Base-by-base conservation (phyloP, 2,329 filamentous ascomycete genomes). In the Xylariaceae sp. region DNA sequence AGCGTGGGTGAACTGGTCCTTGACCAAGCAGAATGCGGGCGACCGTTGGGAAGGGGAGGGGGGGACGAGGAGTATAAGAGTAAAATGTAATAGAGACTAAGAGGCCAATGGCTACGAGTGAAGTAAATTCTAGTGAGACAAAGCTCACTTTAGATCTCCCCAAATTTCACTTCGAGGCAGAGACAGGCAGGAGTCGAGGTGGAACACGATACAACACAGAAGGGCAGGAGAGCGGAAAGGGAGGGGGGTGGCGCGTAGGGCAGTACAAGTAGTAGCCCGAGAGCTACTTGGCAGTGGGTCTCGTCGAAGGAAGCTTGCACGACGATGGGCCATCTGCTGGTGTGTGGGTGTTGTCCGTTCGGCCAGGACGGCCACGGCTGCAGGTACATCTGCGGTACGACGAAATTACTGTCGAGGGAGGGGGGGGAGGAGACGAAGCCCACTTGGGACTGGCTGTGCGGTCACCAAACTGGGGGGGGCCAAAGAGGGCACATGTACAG, bases 161-260 rank as follows among this genome's bases (percentile, higher is more conserved):
- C 66, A 62, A 66, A 60, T 56, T 66, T 65, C 68, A 63, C 62
- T 68, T 71, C 62, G 64, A 67, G 65, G 66, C 63, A 72, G 69
- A 72, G 68, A 72, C 70, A 72, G 64, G 62, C 62, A 69, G 65
- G 63, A 63, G 67, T 68, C 66, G 67, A 55, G 67, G 70, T 72
- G 69, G 69, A 71, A 68, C 67, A 71, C 68, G 69, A 69, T 64
- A 64, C 64, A 71, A 68, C 65, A 68, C 67, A 71, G 66, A 67
- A 70, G 66, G 64, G 65, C 67, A 69, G 63, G 66, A 68, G 68
- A 69, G 64, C 64, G 64, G 65, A 60, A 70, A 71, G 69, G 70
- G 69, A 71, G 69, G 67, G 70, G 69, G 65, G 66, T 68, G 69
- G 64, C 66, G 66, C 67, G 68, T 71, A 67, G 67, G 67, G 59